phyloP scores from a whole-genome alignment of 2,329 filamentous ascomycete species.

The Aspergillus brasiliensis region DNA sequence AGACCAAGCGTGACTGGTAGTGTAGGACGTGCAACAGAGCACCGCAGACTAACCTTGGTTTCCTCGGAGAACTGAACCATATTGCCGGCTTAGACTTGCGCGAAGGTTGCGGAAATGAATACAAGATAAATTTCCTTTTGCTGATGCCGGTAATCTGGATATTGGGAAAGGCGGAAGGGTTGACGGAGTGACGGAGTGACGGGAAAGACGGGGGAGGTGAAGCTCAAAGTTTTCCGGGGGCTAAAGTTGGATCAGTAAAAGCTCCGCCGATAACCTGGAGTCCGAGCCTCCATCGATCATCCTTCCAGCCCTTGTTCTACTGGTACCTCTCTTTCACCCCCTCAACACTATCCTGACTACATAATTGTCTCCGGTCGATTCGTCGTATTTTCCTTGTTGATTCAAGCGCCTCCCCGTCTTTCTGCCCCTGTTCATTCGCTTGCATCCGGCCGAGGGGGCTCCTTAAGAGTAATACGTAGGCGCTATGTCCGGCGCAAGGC shows the following conservation, averaged over 20 bases:
- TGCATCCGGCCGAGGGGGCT: not conserved
- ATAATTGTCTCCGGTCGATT: not conserved
- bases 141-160: not conserved
- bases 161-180: slow-evolving; percentile 7
- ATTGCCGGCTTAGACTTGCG: slow-evolving; percentile 19
- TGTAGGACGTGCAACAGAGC: slow-evolving; percentile 1
- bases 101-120: not conserved
- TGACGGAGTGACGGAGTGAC: slow-evolving; percentile 16
- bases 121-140: not conserved
- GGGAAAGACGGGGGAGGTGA: slow-evolving; percentile 20
- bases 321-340: not conserved
- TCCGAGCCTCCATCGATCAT: slow-evolving; percentile 4
- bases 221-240: slow-evolving; percentile 35
- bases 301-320: not conserved
- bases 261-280: slow-evolving; percentile 14
- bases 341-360: not conserved
- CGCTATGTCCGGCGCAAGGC: slow-evolving; percentile 69
- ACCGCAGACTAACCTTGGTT: slow-evolving; percentile 70
- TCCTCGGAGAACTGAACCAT: slow-evolving; percentile 83
- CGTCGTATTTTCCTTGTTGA: not conserved
- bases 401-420: not conserved
- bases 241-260: slow-evolving; percentile 22
- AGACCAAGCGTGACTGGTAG: not conserved
- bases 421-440: not conserved
- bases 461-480: slow-evolving; percentile 6